These are phyloP conservation scores for Isatis tinctoria DNA, from an alignment of 345 rosid species.

Conservation along the genomic window DNA sequence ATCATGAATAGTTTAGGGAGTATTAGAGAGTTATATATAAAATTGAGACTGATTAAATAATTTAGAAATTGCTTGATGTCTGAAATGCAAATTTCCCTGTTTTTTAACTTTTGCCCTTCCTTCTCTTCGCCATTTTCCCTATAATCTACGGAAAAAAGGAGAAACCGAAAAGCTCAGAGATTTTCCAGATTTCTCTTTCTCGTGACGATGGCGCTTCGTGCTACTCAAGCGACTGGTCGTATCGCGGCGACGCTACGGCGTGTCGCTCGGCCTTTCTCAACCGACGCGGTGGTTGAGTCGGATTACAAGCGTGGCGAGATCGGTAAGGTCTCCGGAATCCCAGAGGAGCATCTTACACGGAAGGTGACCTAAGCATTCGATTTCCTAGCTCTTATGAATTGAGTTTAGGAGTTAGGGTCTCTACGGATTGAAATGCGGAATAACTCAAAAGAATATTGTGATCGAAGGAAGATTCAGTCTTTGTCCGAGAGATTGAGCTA, in stretches of 20 bases:
- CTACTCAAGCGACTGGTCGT: conserved; percentile 45
- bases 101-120: background rate
- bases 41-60: background rate
- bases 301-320: conserved; percentile 80
- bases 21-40: background rate
- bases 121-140: background rate
- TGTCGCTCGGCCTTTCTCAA: conserved; percentile 42
- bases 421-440: background rate
- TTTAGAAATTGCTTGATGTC: background rate
- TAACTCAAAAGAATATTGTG: background rate
- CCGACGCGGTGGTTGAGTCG: conserved; percentile 68
- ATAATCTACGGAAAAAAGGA: background rate
- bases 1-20: background rate
- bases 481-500: background rate
- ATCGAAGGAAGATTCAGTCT: background rate
- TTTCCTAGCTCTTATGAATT: background rate
- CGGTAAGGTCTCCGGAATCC: conserved; percentile 90
- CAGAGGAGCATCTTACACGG: conserved; percentile 73
- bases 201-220: conserved; percentile 50
- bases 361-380: conserved; percentile 37
- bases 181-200: conserved; percentile 5
- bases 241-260: conserved; percentile 33
- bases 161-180: conserved; percentile 10
- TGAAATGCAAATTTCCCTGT: background rate
- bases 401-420: background rate